These are phyloP conservation scores for Sequoiadendron giganteum DNA, from an alignment of 75 land plant species.

Conservation along the genomic window DNA sequence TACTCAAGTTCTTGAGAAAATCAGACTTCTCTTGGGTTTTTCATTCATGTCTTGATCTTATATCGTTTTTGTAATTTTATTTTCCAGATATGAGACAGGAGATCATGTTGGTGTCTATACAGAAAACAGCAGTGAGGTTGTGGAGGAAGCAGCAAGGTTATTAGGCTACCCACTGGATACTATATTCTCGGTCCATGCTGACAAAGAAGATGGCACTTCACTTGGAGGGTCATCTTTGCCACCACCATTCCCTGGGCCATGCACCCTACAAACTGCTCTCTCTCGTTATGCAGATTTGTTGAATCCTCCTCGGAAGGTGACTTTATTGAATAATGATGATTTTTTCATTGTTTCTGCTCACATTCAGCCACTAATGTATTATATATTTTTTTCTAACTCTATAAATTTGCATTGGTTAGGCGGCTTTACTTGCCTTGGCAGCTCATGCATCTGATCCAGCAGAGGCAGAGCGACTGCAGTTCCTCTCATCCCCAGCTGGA, in stretches of 20 bases:
- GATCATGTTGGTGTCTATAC: conserved; percentile 94
- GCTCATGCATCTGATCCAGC: conserved; percentile 76
- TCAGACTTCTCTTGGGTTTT: background rate
- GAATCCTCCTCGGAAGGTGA: conserved; percentile 77
- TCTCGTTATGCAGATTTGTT: conserved; percentile 82
- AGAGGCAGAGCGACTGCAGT: conserved; percentile 75
- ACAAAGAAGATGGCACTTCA: conserved; percentile 85
- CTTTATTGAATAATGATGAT: background rate
- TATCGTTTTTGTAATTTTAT: background rate
- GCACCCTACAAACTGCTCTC: conserved; percentile 72
- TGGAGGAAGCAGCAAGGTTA: conserved; percentile 72
- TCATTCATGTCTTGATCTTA: background rate
- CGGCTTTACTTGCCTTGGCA: conserved; percentile 74
- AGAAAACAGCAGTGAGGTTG: conserved; percentile 64
- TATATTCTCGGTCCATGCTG: conserved; percentile 73
- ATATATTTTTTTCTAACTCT: background rate
- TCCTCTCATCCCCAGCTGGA: conserved; percentile 84
- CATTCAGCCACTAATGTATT: background rate
- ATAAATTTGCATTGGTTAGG: conserved; percentile 33
- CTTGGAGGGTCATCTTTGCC: conserved; percentile 63
- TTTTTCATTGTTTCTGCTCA: background rate
- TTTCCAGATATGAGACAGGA: conserved; percentile 83
- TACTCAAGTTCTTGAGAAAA: background rate
- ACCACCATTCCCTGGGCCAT: conserved; percentile 84
- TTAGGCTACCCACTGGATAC: conserved; percentile 63